Percentiles rank a stretch among this genome's conserved stretches.
Conservation (phyloP, 2,329 filamentous ascomycete genomes). For the Fusarium buxicola region DNA sequence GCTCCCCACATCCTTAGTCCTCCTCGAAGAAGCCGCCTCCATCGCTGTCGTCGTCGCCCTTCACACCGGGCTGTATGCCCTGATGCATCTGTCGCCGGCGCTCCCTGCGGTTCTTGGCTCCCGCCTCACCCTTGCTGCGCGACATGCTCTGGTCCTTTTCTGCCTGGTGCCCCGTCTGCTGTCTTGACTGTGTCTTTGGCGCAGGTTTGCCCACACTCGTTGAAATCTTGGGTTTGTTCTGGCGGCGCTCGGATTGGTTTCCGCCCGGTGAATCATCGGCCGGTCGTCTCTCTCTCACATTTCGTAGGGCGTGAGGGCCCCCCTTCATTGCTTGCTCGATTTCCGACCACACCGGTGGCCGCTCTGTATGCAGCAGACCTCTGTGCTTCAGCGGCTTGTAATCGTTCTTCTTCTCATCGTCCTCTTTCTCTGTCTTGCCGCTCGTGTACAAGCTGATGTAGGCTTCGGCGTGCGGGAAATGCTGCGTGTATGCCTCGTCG, state of each 20-base stretch:
- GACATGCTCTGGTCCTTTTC: constrained; percentile 25
- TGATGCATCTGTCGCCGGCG: constrained; percentile 52
- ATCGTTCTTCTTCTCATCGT: constrained; percentile 50
- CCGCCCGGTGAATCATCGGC: constrained; percentile 25
- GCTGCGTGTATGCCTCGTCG: constrained; percentile 80
- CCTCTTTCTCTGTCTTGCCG: constrained; percentile 49
- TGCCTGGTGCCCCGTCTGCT: constrained; percentile 40
- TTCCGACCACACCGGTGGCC: constrained; percentile 73
- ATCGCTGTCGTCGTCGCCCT: constrained; percentile 62
- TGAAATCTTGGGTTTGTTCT: constrained; percentile 34
- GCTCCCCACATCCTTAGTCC: constrained; percentile 1
- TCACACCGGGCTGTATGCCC: constrained; percentile 46
- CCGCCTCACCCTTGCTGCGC: constrained; percentile 36
- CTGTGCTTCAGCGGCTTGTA: constrained; percentile 53
- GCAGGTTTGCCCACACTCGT: constrained; percentile 33
- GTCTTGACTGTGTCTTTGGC: constrained; percentile 35
- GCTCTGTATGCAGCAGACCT: constrained; percentile 58
- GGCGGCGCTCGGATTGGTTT: constrained; percentile 24
- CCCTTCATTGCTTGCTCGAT: constrained; percentile 74
- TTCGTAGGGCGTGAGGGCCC: constrained; percentile 63
- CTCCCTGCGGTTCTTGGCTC: constrained; percentile 52
- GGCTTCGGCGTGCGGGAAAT: constrained; percentile 75
- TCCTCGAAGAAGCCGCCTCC: constrained; percentile 70
- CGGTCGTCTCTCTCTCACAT: constrained; percentile 64
- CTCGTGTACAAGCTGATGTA: constrained; percentile 74